These are phyloP conservation scores for Phialophora macrospora DNA, from an alignment of 2,329 filamentous ascomycete species.

Conservation along the genomic window DNA sequence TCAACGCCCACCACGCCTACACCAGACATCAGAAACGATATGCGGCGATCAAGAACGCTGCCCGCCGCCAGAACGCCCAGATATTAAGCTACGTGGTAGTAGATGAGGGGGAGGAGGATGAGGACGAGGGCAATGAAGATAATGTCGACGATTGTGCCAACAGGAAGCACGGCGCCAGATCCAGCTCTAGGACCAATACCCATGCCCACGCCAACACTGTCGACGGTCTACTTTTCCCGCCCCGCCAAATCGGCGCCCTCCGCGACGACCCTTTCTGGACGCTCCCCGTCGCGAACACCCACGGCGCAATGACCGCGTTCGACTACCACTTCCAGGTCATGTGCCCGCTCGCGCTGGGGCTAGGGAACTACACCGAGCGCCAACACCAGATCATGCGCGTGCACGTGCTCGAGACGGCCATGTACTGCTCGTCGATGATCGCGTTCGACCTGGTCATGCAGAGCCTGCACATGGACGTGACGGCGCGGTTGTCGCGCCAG, in stretches of 20 bases:
- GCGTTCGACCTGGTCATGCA: conserved; percentile 17
- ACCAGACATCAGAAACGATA: conserved; percentile 13
- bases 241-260: conserved; percentile 13
- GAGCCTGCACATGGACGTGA: conserved; percentile 6
- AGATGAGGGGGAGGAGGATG: background rate
- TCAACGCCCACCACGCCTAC: conserved; percentile 16
- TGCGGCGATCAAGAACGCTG: background rate
- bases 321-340: conserved; percentile 23
- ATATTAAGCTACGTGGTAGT: conserved; percentile 11
- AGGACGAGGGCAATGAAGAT: background rate
- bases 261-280: conserved; percentile 24
- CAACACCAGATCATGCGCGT: conserved; percentile 18
- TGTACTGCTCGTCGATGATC: conserved; percentile 23
- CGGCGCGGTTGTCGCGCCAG: conserved; percentile 9
- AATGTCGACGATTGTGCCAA: background rate
- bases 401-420: conserved; percentile 19
- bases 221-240: background rate
- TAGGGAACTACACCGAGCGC: conserved; percentile 17
- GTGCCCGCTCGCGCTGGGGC: conserved; percentile 15
- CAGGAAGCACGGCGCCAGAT: background rate
- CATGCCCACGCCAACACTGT: no score
- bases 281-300: conserved; percentile 18
- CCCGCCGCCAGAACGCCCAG: background rate
- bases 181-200: no score
- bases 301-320: conserved; percentile 9